Percentiles rank a stretch among this genome's conserved stretches.
phyloP scores from a whole-genome alignment of 306 rosid genomes.

The Pterocarpus macrocarpus region DNA sequence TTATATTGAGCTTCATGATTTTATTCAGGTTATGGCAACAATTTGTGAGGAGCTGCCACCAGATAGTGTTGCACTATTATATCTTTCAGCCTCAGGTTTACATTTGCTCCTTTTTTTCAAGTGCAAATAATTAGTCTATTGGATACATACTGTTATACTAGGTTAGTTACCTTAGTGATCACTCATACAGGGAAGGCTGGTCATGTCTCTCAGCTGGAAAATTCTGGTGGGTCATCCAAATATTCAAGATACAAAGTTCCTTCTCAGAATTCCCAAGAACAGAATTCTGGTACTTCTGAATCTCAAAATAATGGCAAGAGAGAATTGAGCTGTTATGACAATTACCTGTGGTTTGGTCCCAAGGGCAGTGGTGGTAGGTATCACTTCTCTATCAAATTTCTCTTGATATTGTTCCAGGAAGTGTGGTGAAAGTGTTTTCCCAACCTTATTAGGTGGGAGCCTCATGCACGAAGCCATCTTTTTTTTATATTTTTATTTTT shows the following conservation, averaged over 20 bases:
- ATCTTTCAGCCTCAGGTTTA: constrained; percentile 94
- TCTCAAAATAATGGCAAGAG: constrained; percentile 69
- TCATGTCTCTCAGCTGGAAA: constrained; percentile 61
- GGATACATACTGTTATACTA: constrained; percentile 38
- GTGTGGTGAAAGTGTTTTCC: background rate
- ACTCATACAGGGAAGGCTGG: constrained; percentile 77
- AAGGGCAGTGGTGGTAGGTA: constrained; percentile 84
- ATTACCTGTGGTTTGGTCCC: constrained; percentile 89
- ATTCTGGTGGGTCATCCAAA: constrained; percentile 69
- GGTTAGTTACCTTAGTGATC: constrained; percentile 55
- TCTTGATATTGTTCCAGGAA: constrained; percentile 32
- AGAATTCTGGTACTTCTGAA: constrained; percentile 59
- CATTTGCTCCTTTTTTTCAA: constrained; percentile 41
- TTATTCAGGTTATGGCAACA: constrained; percentile 89
- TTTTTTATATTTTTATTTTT: constrained; percentile 14
- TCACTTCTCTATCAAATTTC: constrained; percentile 37
- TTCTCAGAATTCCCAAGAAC: constrained; percentile 66
- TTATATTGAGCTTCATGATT: constrained; percentile 47
- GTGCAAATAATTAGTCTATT: constrained; percentile 36
- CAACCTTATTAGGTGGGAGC: too few relatives aligned
- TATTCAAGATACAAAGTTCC: constrained; percentile 61
- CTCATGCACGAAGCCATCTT: too few relatives aligned
- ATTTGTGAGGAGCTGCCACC: constrained; percentile 93
- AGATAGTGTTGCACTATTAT: constrained; percentile 83
- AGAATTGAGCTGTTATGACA: constrained; percentile 67